Evolutionary conservation across 257 asterid genomes (phyloP).

Genomic region (Forsythia suspensa): DNA sequence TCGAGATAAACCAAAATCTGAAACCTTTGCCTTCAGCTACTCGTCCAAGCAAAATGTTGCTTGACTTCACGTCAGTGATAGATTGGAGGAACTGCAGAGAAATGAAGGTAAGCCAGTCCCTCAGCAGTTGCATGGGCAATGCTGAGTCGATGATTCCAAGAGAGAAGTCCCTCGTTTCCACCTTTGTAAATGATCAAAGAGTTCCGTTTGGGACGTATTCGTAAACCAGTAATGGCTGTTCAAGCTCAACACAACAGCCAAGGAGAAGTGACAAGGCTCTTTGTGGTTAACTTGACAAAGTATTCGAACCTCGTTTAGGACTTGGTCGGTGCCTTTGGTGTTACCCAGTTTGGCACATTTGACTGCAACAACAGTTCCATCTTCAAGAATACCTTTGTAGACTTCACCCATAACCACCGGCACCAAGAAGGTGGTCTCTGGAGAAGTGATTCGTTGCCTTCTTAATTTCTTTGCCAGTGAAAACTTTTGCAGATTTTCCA

Average conservation of each 20-base stretch:
- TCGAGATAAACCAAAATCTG: slow-evolving; percentile 86
- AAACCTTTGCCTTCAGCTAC: slow-evolving; percentile 67
- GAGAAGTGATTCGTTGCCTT: slow-evolving; percentile 81
- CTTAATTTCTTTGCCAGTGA: slow-evolving; percentile 73
- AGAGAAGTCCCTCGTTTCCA: slow-evolving; percentile 27
- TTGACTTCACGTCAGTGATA: slow-evolving; percentile 92
- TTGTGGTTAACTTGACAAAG: slow-evolving; percentile 90
- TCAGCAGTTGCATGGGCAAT: slow-evolving; percentile 84
- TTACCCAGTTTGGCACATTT: slow-evolving; percentile 92
- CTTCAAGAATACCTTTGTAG: slow-evolving; percentile 66
- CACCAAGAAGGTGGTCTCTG: slow-evolving; percentile 78
- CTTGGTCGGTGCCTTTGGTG: slow-evolving; percentile 81
- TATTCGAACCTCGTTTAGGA: slow-evolving; percentile 85
- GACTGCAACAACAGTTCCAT: slow-evolving; percentile 72
- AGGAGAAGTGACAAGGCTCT: slow-evolving; percentile 76
- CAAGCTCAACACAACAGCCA: slow-evolving; percentile 93
- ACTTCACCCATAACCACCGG: slow-evolving; percentile 93
- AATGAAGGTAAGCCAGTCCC: slow-evolving; percentile 86
- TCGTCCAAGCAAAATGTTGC: slow-evolving; percentile 81
- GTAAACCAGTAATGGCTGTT: slow-evolving; percentile 81
- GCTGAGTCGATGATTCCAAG: slow-evolving; percentile 56
- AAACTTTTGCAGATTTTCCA: slow-evolving; percentile 62
- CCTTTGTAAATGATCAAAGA: slow-evolving; percentile 63
- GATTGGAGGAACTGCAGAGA: slow-evolving; percentile 81
- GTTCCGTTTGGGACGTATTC: slow-evolving; percentile 73